Conservation (phyloP, 2,329 filamentous ascomycete species). For the Sarocladiaceae sp. region DNA sequence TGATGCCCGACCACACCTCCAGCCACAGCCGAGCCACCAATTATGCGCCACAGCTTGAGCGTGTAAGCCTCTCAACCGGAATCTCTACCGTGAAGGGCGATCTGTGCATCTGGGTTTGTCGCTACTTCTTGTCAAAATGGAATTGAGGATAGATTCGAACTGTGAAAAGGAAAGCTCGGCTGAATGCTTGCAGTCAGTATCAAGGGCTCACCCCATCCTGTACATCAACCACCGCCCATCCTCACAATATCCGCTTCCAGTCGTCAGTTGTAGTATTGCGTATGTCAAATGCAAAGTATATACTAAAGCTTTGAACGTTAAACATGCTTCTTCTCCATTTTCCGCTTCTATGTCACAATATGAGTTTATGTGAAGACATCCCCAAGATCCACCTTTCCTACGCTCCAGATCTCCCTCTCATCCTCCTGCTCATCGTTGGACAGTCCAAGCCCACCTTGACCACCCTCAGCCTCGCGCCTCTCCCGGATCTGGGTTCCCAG, state of each 20-base stretch:
- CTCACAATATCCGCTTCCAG: too few species aligned
- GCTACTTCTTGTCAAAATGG: too few species aligned
- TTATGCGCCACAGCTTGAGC: background rate
- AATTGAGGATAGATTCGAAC: too few species aligned
- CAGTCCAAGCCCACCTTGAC: conserved; percentile 75
- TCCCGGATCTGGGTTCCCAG: conserved; percentile 84
- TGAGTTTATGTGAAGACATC: conserved; percentile 42
- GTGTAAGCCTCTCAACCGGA: background rate
- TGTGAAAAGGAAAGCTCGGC: too few species aligned
- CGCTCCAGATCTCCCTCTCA: conserved; percentile 91
- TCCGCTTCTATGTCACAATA: conserved; percentile 2
- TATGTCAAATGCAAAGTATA: too few species aligned
- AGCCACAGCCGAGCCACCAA: conserved; percentile 1
- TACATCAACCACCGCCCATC: too few species aligned
- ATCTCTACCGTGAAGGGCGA: background rate
- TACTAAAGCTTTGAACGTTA: too few species aligned
- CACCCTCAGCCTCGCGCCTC: conserved; percentile 84
- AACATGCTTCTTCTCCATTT: conserved; percentile 5
- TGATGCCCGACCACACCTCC: conserved; percentile 8
- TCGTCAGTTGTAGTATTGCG: too few species aligned
- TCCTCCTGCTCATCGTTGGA: conserved; percentile 90
- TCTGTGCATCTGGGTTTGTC: too few species aligned
- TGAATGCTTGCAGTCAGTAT: too few species aligned
- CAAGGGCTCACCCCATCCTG: too few species aligned
- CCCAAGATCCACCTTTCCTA: conserved; percentile 77